Conservation (phyloP, 2,329 filamentous ascomycete species). For the Fusarium xylarioides region DNA sequence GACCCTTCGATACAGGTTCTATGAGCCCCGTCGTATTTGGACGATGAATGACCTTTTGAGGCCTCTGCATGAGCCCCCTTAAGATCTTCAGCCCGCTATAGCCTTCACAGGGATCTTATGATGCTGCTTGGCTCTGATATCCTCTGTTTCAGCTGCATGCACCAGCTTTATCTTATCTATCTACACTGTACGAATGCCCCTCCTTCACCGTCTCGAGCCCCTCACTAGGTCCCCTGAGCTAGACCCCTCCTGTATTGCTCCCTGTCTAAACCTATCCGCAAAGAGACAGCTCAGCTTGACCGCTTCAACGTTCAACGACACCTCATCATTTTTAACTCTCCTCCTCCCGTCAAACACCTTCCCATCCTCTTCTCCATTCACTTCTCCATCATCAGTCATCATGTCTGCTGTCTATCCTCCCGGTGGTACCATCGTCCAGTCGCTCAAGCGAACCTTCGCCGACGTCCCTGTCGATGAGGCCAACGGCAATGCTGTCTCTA, state of each 20-base stretch:
- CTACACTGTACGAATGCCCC: constrained; percentile 41
- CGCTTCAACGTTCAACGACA: constrained; percentile 39
- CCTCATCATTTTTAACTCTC: constrained; percentile 25
- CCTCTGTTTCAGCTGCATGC: not conserved
- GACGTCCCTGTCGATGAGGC: constrained; percentile 80
- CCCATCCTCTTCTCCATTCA: constrained; percentile 6
- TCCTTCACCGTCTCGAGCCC: constrained; percentile 37
- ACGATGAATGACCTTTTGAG: not conserved
- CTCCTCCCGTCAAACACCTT: constrained; percentile 14
- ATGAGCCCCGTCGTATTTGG: not conserved
- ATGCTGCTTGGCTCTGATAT: not conserved
- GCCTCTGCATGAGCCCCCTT: not conserved
- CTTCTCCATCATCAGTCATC: constrained; percentile 38
- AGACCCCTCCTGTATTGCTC: constrained; percentile 35
- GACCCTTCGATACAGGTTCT: not conserved
- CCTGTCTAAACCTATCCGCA: constrained; percentile 25
- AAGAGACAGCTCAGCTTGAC: constrained; percentile 42
- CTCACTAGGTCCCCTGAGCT: constrained; percentile 34
- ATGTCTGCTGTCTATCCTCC: constrained; percentile 67
- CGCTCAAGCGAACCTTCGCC: constrained; percentile 82
- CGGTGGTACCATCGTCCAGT: constrained; percentile 85
- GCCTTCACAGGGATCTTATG: not conserved
- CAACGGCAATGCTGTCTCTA: constrained; percentile 81
- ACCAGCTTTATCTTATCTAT: constrained; percentile 38
- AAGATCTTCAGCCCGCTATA: not conserved